Conservation (phyloP, 164 flowering plant species). For the Vitis rupestris region DNA sequence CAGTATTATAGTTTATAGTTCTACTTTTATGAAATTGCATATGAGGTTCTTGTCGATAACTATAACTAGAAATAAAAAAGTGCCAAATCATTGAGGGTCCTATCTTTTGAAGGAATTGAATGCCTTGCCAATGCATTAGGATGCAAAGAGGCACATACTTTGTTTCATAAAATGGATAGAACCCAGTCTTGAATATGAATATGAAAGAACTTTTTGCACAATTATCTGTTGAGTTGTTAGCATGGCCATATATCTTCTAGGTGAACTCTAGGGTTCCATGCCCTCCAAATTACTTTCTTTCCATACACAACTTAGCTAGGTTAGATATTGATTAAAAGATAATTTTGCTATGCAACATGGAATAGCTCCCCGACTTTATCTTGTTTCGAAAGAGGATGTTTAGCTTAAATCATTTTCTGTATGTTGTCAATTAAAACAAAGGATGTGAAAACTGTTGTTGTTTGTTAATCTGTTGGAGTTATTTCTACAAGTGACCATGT, state of each 20-base stretch:
- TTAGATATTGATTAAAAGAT: background rate
- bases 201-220: background rate
- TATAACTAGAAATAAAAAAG: background rate
- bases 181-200: background rate
- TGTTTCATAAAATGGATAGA: too few species aligned
- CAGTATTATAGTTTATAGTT: too few species aligned
- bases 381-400: background rate
- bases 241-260: background rate
- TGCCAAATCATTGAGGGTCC: background rate
- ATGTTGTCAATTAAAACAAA: too few species aligned
- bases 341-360: background rate
- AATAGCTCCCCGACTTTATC: background rate
- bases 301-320: background rate
- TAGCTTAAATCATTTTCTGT: too few species aligned
- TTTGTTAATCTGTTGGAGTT: background rate
- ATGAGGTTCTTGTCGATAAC: background rate
- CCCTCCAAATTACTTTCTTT: background rate
- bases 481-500: background rate
- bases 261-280: background rate
- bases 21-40: background rate
- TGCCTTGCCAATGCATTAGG: too few species aligned
- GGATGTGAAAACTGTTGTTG: too few species aligned
- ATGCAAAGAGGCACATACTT: too few species aligned
- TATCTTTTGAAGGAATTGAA: background rate
- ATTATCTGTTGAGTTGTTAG: too few species aligned